phyloP scores from a whole-genome alignment of 805 yeast genomes.

The Candida multigemmis region DNA sequence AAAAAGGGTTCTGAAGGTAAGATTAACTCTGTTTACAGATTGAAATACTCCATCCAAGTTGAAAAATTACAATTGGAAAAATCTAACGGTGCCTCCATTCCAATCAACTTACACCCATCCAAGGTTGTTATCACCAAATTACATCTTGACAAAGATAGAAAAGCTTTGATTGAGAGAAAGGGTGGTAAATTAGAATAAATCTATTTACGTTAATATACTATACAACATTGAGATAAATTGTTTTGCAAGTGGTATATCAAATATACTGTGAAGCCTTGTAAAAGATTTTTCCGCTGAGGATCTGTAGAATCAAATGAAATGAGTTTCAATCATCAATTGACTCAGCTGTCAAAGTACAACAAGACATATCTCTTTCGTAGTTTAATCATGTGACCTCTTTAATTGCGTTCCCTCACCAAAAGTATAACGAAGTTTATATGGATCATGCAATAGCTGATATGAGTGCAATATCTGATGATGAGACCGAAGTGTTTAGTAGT shows the following conservation, averaged over 20 bases:
- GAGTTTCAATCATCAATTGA: too few species aligned
- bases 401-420: too few species aligned
- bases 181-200: slow-evolving; percentile 93
- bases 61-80: slow-evolving; percentile 97
- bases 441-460: too few species aligned
- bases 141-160: slow-evolving; percentile 98
- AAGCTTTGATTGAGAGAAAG: slow-evolving; percentile 94
- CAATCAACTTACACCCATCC: slow-evolving; percentile 96
- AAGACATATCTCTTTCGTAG: too few species aligned
- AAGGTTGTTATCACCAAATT: slow-evolving; percentile 98
- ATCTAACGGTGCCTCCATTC: slow-evolving; percentile 95
- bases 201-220: slow-evolving; percentile 4
- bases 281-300: too few species aligned
- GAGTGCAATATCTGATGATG: slow-evolving; percentile 23
- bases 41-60: slow-evolving; percentile 92
- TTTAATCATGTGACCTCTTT: too few species aligned
- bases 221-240: not conserved
- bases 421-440: too few species aligned
- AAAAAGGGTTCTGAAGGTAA: slow-evolving; percentile 99
- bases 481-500: slow-evolving; percentile 24
- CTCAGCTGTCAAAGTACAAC: too few species aligned
- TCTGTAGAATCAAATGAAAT: too few species aligned
- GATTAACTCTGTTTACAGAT: slow-evolving; percentile 96
- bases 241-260: too few species aligned
- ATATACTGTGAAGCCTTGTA: too few species aligned